A percentile compares a stretch with the other conserved stretches of the same genome.
These are phyloP conservation scores for Boletus speciosus DNA, from an alignment of 768 basidiomycete genomes.

Conservation along the genomic window DNA sequence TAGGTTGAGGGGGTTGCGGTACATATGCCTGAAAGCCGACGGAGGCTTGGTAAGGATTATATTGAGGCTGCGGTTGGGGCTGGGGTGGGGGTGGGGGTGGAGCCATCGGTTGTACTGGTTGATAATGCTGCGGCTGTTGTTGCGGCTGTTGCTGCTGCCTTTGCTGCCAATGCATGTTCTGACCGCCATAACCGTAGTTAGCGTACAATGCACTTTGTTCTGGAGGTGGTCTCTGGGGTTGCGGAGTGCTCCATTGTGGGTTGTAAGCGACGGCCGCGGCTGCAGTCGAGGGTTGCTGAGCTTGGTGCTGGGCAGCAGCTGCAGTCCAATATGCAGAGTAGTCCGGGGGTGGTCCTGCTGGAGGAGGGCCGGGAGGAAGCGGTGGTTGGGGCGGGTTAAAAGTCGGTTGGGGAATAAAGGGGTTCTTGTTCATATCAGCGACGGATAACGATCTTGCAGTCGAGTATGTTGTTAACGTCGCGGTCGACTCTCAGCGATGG, in stretches of 20 bases:
- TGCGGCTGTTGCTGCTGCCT: conserved; percentile 62
- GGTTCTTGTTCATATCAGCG: conserved; percentile 77
- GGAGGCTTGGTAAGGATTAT: conserved; percentile 74
- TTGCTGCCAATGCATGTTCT: conserved; percentile 57
- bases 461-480: conserved; percentile 4
- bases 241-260: conserved; percentile 64
- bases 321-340: conserved; percentile 78
- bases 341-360: conserved; percentile 68
- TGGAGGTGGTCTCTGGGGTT: conserved; percentile 62
- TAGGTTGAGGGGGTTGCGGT: conserved; percentile 56
- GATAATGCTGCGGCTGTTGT: conserved; percentile 42
- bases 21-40: conserved; percentile 65
- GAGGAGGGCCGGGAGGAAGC: conserved; percentile 76
- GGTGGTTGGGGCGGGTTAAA: conserved; percentile 74
- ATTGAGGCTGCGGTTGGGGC: conserved; percentile 58
- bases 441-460: conserved; percentile 9
- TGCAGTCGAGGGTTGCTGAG: conserved; percentile 30
- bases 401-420: conserved; percentile 66
- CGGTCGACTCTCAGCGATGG: conserved; percentile 7
- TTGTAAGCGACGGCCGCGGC: conserved; percentile 49
- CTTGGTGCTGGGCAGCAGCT: conserved; percentile 48
- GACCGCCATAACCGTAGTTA: conserved; percentile 86
- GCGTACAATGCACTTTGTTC: conserved; percentile 86
- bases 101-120: conserved; percentile 48
- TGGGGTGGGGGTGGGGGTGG: conserved; percentile 53